Evolutionary conservation across 148 eudicot species (phyloP).

Genomic region (Dianthus caryophyllus): DNA sequence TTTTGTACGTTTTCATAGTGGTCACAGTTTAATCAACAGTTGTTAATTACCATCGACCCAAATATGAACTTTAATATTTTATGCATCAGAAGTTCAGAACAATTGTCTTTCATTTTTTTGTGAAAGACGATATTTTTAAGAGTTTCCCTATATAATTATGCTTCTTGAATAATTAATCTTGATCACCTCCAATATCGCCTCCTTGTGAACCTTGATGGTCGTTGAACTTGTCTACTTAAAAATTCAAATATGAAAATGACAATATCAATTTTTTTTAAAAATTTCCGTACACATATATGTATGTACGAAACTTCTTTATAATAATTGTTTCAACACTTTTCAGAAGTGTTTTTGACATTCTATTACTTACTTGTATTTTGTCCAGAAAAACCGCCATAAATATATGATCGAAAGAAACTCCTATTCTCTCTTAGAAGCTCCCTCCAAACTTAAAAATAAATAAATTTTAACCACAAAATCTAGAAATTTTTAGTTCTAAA

Average conservation of each 20-base stretch:
- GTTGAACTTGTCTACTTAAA: slow-evolving; percentile 31
- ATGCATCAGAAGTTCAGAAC: too few species aligned
- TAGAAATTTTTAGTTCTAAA: too few species aligned
- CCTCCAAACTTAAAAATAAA: slow-evolving; percentile 53
- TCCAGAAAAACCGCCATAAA: slow-evolving; percentile 34
- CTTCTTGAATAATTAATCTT: not conserved
- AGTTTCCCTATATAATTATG: slow-evolving; percentile 2
- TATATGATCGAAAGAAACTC: slow-evolving; percentile 56
- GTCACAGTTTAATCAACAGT: too few species aligned
- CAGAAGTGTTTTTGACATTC: not conserved
- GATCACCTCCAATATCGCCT: slow-evolving; percentile 33
- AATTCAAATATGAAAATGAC: not conserved
- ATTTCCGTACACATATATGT: too few species aligned
- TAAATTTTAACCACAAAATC: too few species aligned
- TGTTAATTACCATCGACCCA: too few species aligned
- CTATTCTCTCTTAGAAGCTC: slow-evolving; percentile 61
- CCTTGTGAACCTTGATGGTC: slow-evolving; percentile 30
- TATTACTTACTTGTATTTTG: slow-evolving; percentile 38
- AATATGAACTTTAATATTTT: too few species aligned
- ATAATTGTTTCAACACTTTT: not conserved
- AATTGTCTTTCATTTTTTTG: too few species aligned
- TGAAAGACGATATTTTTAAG: too few species aligned
- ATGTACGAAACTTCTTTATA: not conserved
- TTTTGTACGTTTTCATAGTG: too few species aligned
- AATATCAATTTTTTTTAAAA: not conserved